Evolutionary conservation across 2,329 filamentous ascomycete genomes (phyloP).

Genomic region (Curvularia sp.): DNA sequence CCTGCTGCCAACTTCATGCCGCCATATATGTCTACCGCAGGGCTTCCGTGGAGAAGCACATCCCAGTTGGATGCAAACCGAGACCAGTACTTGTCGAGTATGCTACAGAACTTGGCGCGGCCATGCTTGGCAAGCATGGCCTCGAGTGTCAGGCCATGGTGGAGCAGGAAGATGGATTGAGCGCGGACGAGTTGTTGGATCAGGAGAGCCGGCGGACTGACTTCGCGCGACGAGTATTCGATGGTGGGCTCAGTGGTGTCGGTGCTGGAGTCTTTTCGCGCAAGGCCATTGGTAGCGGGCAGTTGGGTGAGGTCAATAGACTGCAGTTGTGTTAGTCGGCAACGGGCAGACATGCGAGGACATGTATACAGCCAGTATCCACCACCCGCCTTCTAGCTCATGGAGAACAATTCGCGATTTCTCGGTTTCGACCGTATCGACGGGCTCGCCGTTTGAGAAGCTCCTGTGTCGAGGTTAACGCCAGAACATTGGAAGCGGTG

Average conservation of each 20-base stretch:
- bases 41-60: slow-evolving; percentile 88
- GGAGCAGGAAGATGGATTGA: slow-evolving; percentile 83
- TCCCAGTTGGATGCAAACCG: slow-evolving; percentile 75
- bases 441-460: slow-evolving; percentile 77
- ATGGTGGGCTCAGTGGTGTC: slow-evolving; percentile 53
- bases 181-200: slow-evolving; percentile 82
- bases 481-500: not conserved
- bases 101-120: slow-evolving; percentile 72
- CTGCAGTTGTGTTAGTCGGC: slow-evolving; percentile 51
- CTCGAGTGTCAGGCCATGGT: slow-evolving; percentile 79
- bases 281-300: slow-evolving; percentile 56
- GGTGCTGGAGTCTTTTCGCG: slow-evolving; percentile 30
- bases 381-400: slow-evolving; percentile 91
- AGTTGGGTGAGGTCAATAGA: slow-evolving; percentile 83
- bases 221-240: slow-evolving; percentile 89
- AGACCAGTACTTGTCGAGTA: slow-evolving; percentile 84
- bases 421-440: slow-evolving; percentile 90
- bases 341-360: not conserved
- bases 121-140: slow-evolving; percentile 71
- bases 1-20: slow-evolving; percentile 88
- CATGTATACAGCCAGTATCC: slow-evolving; percentile 81
- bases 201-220: slow-evolving; percentile 81
- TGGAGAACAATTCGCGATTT: slow-evolving; percentile 83
- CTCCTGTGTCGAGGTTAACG: slow-evolving; percentile 59
- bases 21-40: slow-evolving; percentile 77